Conservation (phyloP, 345 rosid species). For the Excoecaria cochinchinensis region DNA sequence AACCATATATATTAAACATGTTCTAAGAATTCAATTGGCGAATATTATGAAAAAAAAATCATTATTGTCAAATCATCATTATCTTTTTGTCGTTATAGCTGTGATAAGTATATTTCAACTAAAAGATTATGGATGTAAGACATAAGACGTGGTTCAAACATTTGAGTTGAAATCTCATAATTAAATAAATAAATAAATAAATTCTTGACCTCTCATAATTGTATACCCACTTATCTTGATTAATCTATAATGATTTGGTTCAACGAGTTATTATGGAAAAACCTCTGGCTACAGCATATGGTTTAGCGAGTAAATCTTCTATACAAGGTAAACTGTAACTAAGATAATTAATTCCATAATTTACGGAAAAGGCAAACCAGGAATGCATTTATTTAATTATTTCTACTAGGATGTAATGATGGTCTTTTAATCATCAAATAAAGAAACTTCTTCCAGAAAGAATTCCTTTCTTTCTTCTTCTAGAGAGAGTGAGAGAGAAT, state of each 20-base stretch:
- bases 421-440: conserved; percentile 6
- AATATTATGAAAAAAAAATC: neutral
- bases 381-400: neutral
- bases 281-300: neutral
- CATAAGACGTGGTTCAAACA: neutral
- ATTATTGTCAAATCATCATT: neutral
- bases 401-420: neutral
- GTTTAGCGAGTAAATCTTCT: neutral
- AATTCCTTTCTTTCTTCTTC: conserved; percentile 15
- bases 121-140: neutral
- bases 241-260: neutral
- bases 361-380: conserved; percentile 25
- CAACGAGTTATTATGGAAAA: neutral
- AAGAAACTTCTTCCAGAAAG: conserved; percentile 5
- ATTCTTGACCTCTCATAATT: neutral
- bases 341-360: conserved; percentile 2
- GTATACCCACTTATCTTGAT: neutral
- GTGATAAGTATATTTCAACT: neutral
- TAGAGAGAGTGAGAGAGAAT: neutral
- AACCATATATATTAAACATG: too few species aligned
- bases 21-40: too few species aligned
- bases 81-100: conserved; percentile 8
- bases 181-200: too few species aligned
- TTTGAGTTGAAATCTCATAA: neutral
- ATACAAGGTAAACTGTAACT: neutral